A percentile compares a stretch with the other conserved stretches of the same genome.
These are phyloP conservation scores for Candida pseudofarinosa DNA, from an alignment of 805 yeast genomes.

Conservation along the genomic window DNA sequence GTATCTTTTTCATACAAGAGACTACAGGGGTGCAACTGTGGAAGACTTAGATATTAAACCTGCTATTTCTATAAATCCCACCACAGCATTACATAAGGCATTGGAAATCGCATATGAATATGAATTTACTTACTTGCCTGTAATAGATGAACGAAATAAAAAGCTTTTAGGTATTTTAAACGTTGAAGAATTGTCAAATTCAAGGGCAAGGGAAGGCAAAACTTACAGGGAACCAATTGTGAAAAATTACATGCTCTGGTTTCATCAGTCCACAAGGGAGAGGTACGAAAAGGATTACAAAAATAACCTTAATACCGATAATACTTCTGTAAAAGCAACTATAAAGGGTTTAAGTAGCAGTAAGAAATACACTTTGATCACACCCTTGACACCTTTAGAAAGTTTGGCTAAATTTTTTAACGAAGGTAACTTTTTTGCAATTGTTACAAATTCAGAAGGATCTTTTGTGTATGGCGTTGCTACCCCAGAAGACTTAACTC, in stretches of 20 bases:
- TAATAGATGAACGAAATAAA: slow-evolving; percentile 43
- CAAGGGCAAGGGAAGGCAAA: slow-evolving; percentile 18
- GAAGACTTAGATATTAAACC: slow-evolving; percentile 60
- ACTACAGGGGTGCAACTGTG: slow-evolving; percentile 50
- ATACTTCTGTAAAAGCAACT: slow-evolving; percentile 23
- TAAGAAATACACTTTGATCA: slow-evolving; percentile 40
- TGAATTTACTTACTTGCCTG: slow-evolving; percentile 52
- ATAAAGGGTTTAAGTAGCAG: slow-evolving; percentile 30
- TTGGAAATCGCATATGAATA: slow-evolving; percentile 53
- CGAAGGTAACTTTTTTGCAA: slow-evolving; percentile 49
- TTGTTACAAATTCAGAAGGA: slow-evolving; percentile 50
- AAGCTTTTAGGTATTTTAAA: slow-evolving; percentile 47
- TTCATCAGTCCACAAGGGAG: slow-evolving; percentile 31
- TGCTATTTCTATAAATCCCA: slow-evolving; percentile 50
- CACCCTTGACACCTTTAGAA: slow-evolving; percentile 54
- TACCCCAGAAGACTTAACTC: slow-evolving; percentile 44
- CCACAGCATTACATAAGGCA: slow-evolving; percentile 45
- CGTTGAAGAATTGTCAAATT: slow-evolving; percentile 38
- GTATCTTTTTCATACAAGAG: slow-evolving; percentile 26
- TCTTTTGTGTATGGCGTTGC: slow-evolving; percentile 58
- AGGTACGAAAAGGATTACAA: slow-evolving; percentile 25
- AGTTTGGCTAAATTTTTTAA: slow-evolving; percentile 48
- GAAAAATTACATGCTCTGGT: slow-evolving; percentile 41
- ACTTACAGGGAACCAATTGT: slow-evolving; percentile 23
- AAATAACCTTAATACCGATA: slow-evolving; percentile 3